Evolutionary conservation across 306 rosid genomes (phyloP).

Genomic region (Morella rubra): DNA sequence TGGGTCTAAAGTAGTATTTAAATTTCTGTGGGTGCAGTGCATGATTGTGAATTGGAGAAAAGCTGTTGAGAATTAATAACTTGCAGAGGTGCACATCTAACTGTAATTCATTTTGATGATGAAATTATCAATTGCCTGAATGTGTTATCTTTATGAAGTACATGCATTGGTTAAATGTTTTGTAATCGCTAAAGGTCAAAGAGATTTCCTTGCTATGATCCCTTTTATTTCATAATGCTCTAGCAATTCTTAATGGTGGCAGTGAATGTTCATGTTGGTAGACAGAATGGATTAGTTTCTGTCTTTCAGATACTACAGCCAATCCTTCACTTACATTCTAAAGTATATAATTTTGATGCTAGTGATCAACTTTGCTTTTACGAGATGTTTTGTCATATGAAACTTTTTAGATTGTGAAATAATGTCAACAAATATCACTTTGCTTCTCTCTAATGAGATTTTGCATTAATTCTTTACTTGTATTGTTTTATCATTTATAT

Average conservation of each 20-base stretch:
- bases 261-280: not conserved
- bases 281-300: constrained; percentile 39
- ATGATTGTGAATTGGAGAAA: too few species aligned
- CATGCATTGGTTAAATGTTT: not conserved
- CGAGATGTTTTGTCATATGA: too few species aligned
- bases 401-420: too few species aligned
- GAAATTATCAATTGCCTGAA: not conserved
- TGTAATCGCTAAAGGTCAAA: not conserved
- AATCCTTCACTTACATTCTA: constrained; percentile 60
- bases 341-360: too few species aligned
- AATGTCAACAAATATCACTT: too few species aligned
- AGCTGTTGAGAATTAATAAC: not conserved
- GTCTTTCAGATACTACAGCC: constrained; percentile 88
- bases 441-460: too few species aligned
- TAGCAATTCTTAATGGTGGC: constrained; percentile 1
- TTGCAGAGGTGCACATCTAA: not conserved
- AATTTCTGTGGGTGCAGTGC: too few species aligned
- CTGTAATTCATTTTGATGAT: not conserved
- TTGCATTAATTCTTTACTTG: too few species aligned
- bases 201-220: not conserved
- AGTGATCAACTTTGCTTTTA: too few species aligned
- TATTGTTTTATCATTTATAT: too few species aligned
- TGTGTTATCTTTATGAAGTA: not conserved
- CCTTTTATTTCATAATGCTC: not conserved
- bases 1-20: too few species aligned